These are phyloP conservation scores for Gossypium rotundifolium DNA, from an alignment of 345 rosid genomes.

Conservation along the genomic window DNA sequence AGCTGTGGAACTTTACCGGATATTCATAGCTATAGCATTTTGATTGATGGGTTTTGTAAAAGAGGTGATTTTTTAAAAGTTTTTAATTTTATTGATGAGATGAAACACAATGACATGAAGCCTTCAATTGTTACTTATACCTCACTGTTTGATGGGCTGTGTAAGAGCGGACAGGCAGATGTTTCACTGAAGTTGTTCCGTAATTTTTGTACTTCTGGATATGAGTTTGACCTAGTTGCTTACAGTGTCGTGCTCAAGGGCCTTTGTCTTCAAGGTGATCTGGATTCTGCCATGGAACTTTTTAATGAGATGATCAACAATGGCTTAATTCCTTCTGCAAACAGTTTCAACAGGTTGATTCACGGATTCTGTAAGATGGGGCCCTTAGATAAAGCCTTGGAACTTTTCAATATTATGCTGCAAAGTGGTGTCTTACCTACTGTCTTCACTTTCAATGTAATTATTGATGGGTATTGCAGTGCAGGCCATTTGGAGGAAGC, in stretches of 20 bases:
- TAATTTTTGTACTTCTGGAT: conserved; percentile 28
- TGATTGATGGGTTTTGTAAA: conserved; percentile 46
- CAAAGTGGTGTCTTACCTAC: conserved; percentile 18
- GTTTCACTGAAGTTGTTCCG: conserved; percentile 19
- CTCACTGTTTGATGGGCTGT: conserved; percentile 28
- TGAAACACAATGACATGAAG: background rate
- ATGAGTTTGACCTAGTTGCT: conserved; percentile 26
- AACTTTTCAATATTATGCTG: conserved; percentile 30
- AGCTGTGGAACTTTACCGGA: conserved; percentile 29
- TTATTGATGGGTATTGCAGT: conserved; percentile 29
- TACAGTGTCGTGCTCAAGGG: conserved; percentile 37
- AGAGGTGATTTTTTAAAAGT: conserved; percentile 32
- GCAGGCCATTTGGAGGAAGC: conserved; percentile 33
- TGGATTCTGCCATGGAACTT: conserved; percentile 34
- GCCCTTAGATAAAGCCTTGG: conserved; percentile 31
- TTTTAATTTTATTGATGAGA: conserved; percentile 21
- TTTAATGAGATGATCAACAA: conserved; percentile 34
- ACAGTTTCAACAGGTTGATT: conserved; percentile 29
- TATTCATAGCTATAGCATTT: conserved; percentile 44
- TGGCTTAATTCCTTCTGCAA: conserved; percentile 24
- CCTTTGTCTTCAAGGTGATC: conserved; percentile 28
- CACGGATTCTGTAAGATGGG: conserved; percentile 41
- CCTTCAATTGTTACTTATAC: background rate
- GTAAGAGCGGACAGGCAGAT: conserved; percentile 30
- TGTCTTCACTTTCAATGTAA: conserved; percentile 34